Evolutionary conservation across 345 rosid genomes (phyloP).

Genomic region (Euphorbia pulcherrima): DNA sequence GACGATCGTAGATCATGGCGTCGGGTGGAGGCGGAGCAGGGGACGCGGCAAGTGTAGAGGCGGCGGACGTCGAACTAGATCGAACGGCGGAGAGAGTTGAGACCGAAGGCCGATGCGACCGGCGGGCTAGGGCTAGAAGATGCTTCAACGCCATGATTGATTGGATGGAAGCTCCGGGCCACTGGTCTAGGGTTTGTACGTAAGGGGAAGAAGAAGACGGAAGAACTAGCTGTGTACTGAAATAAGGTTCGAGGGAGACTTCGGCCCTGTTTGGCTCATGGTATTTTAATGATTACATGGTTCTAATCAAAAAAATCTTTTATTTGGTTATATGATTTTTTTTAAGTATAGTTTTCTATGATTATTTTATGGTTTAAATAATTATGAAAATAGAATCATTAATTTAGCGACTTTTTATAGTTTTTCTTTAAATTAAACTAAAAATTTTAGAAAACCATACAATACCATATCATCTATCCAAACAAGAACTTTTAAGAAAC

Average conservation of each 20-base stretch:
- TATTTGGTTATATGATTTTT: too few relatives aligned
- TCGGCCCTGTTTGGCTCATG: too few relatives aligned
- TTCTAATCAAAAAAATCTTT: too few relatives aligned
- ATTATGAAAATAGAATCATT: too few relatives aligned
- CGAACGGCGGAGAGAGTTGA: conserved; percentile 28
- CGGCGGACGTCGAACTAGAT: conserved; percentile 44
- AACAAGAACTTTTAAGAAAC: too few relatives aligned
- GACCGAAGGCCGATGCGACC: conserved; percentile 40
- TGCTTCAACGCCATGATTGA: conserved; percentile 24
- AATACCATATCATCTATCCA: too few relatives aligned
- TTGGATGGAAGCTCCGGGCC: background rate
- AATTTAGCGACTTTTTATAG: too few relatives aligned
- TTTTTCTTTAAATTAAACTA: too few relatives aligned
- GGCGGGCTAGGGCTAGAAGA: conserved; percentile 52
- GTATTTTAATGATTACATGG: too few relatives aligned
- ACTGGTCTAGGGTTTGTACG: background rate
- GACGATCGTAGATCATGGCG: conserved; percentile 75
- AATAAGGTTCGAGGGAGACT: background rate
- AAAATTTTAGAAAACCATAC: too few relatives aligned
- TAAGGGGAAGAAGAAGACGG: background rate
- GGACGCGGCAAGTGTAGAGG: conserved; percentile 23
- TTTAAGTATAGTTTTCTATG: too few relatives aligned
- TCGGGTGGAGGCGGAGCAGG: conserved; percentile 55
- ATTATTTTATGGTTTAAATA: too few relatives aligned
- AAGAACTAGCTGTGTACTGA: background rate